phyloP scores from a whole-genome alignment of 1,284 basidiomycete species.

The Sanghuangporus sanghuang region DNA sequence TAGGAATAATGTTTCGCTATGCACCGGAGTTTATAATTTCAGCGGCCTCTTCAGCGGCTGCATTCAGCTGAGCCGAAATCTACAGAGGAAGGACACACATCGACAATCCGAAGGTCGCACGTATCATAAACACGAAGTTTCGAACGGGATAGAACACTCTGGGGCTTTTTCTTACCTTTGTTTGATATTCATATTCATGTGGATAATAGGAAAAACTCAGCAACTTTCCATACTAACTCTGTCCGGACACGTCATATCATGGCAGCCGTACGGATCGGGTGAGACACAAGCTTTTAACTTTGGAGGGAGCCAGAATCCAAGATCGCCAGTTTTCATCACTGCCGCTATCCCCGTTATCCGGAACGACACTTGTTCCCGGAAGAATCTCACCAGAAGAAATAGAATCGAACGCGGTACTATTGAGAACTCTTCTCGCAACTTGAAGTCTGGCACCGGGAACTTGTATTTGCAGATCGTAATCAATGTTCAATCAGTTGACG shows the following conservation, averaged over 20 bases:
- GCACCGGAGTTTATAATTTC: conserved; percentile 30
- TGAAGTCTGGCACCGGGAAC: conserved; percentile 42
- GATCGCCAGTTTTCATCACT: conserved; percentile 17
- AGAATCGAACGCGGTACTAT: conserved; percentile 30
- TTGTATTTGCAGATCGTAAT: conserved; percentile 45
- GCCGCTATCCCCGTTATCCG: conserved; percentile 10
- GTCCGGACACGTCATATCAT: conserved; percentile 37
- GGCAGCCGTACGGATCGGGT: conserved; percentile 36
- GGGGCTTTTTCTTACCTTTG: too few relatives aligned
- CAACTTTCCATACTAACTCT: too few relatives aligned
- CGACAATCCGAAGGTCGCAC: conserved; percentile 18
- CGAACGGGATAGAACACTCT: too few relatives aligned
- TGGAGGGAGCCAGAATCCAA: conserved; percentile 11
- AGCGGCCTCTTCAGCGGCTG: conserved; percentile 46
- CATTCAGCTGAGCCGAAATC: conserved; percentile 25
- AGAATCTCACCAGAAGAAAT: conserved; percentile 9
- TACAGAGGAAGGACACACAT: conserved; percentile 20
- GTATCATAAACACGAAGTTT: conserved; percentile 24
- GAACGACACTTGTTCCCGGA: conserved; percentile 3
- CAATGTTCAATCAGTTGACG: conserved; percentile 45
- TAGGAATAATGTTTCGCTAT: too few relatives aligned
- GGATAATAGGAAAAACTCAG: too few relatives aligned
- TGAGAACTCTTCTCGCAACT: conserved; percentile 39
- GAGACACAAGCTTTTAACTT: conserved; percentile 21
- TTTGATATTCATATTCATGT: too few relatives aligned